Evolutionary conservation across 257 asterid genomes (phyloP).

Genomic region (Ballota nigra): DNA sequence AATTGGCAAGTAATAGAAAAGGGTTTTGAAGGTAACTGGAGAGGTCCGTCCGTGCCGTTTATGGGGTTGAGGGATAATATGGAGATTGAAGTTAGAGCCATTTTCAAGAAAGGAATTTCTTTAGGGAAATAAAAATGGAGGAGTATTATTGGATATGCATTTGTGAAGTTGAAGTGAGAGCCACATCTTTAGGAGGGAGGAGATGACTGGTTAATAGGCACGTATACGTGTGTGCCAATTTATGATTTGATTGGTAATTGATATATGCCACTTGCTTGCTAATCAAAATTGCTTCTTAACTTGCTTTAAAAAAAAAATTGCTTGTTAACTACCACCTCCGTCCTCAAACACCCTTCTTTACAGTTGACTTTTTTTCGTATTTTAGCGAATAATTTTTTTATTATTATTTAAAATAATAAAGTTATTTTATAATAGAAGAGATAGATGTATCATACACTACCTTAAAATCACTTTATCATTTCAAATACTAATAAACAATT

Average conservation of each 20-base stretch:
- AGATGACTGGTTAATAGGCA: constrained; percentile 4
- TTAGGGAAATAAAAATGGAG: neutral
- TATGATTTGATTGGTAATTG: neutral
- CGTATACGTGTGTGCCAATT: neutral
- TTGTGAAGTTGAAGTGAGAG: neutral
- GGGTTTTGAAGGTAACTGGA: constrained; percentile 35
- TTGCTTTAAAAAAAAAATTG: too few relatives aligned
- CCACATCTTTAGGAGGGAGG: constrained; percentile 28
- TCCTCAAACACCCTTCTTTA: too few relatives aligned
- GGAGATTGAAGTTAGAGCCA: constrained; percentile 73
- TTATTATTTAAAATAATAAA: too few relatives aligned
- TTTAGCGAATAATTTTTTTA: too few relatives aligned
- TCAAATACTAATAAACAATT: too few relatives aligned
- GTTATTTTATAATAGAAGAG: too few relatives aligned
- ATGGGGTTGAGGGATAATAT: constrained; percentile 49
- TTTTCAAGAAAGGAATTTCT: constrained; percentile 24
- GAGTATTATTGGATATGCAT: constrained; percentile 15
- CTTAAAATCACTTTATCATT: too few relatives aligned
- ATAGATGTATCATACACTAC: too few relatives aligned
- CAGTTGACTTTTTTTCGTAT: too few relatives aligned
- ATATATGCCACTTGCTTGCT: neutral
- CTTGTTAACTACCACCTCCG: too few relatives aligned
- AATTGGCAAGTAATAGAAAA: constrained; percentile 34
- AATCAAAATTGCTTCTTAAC: too few relatives aligned
- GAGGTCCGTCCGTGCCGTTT: constrained; percentile 19